Evolutionary conservation across 106 monocot genomes (phyloP).

Genomic region (Dendrobium nobile): DNA sequence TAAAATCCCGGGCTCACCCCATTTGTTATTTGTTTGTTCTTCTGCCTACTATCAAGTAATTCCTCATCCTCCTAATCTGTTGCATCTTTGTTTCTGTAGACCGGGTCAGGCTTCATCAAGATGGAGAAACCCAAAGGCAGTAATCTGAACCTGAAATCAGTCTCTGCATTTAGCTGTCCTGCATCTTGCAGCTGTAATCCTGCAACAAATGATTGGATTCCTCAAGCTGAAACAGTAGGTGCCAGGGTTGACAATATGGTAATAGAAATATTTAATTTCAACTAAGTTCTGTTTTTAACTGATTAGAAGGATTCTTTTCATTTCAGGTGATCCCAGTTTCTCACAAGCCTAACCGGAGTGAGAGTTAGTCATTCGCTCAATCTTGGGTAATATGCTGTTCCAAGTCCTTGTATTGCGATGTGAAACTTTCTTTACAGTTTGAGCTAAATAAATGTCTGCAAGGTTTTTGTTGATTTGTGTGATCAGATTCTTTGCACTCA

Average conservation of each 20-base stretch:
- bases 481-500: no score
- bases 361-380: constrained; percentile 22
- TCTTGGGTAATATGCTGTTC: no score
- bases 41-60: no score
- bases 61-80: background rate
- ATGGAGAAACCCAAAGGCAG: constrained; percentile 31
- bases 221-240: constrained; percentile 45
- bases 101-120: constrained; percentile 83
- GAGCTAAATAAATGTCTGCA: no score
- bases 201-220: constrained; percentile 83
- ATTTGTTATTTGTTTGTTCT: no score
- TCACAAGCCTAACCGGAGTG: constrained; percentile 65
- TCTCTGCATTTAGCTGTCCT: background rate
- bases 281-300: background rate
- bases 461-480: no score
- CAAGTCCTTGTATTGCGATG: no score
- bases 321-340: constrained; percentile 58
- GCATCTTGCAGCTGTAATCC: constrained; percentile 53
- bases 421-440: no score
- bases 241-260: background rate
- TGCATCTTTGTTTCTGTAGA: constrained; percentile 17
- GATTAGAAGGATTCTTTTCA: background rate
- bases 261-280: background rate
- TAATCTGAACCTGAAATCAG: constrained; percentile 17
- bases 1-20: no score